These are phyloP conservation scores for Stylosanthes scabra DNA, from an alignment of 331 rosid genomes.

Conservation along the genomic window DNA sequence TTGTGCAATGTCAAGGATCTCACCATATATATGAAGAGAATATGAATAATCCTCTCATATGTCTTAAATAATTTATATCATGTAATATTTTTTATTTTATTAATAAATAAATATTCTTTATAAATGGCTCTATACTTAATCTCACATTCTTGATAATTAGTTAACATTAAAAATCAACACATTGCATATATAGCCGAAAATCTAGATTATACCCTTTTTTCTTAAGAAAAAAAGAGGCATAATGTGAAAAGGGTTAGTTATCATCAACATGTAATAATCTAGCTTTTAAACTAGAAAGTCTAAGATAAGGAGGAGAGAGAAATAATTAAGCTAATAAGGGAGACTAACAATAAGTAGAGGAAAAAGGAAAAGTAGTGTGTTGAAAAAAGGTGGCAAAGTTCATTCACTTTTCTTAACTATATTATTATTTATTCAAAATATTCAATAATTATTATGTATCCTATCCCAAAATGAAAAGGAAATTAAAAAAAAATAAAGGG, in stretches of 20 bases:
- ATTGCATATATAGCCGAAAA: too few relatives aligned
- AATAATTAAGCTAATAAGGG: neutral
- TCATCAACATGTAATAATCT: neutral
- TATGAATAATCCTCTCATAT: too few relatives aligned
- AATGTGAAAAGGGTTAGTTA: neutral
- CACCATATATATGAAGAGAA: neutral
- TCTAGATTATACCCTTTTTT: neutral
- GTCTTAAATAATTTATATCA: too few relatives aligned
- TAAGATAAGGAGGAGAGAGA: conserved; percentile 19
- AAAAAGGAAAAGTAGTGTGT: neutral
- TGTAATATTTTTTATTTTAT: too few relatives aligned
- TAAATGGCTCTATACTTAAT: too few relatives aligned
- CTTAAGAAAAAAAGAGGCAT: neutral
- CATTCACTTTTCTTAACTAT: conserved; percentile 12
- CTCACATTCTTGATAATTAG: too few relatives aligned
- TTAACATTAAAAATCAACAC: too few relatives aligned
- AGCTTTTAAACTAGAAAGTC: neutral
- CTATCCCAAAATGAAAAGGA: neutral
- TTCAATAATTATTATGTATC: neutral
- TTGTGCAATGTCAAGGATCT: neutral
- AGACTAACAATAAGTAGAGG: conserved; percentile 2
- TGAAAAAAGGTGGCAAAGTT: conserved; percentile 22
- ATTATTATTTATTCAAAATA: conserved; percentile 2
- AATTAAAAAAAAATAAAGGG: neutral
- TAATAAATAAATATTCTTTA: too few relatives aligned